Conservation (phyloP, 129 eudicot genomes). For the Lonicera japonica region DNA sequence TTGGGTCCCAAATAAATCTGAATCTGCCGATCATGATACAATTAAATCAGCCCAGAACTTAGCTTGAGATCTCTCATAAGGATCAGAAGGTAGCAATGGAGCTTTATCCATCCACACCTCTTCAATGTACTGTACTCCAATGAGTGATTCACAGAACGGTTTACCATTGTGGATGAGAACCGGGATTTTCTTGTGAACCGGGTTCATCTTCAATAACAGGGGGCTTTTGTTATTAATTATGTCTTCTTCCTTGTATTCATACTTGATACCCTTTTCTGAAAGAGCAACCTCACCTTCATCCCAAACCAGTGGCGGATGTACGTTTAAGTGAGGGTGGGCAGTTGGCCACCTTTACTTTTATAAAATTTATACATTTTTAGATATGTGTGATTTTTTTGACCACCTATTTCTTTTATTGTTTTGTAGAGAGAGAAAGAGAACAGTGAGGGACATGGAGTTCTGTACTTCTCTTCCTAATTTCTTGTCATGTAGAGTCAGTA, state of each 20-base stretch:
- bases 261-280: conserved; percentile 43
- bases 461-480: too few species aligned
- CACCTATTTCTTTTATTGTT: too few species aligned
- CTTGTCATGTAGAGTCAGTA: too few species aligned
- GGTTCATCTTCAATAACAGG: conserved; percentile 32
- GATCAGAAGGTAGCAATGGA: conserved; percentile 38
- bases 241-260: conserved; percentile 34
- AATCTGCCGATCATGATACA: background rate
- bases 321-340: too few species aligned
- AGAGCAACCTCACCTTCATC: conserved; percentile 43
- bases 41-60: conserved; percentile 47
- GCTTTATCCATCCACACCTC: conserved; percentile 44
- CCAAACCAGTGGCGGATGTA: too few species aligned
- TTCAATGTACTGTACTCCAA: conserved; percentile 44
- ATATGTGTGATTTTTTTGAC: too few species aligned
- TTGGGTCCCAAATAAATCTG: background rate
- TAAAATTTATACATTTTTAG: too few species aligned
- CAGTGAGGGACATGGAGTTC: too few species aligned
- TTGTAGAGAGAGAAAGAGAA: too few species aligned
- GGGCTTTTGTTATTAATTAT: conserved; percentile 31
- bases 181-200: conserved; percentile 46
- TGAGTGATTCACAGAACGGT: conserved; percentile 45
- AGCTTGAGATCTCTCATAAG: conserved; percentile 35
- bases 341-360: too few species aligned
- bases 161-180: conserved; percentile 46